Conservation (phyloP, 768 basidiomycete species). For the Suillus occidentalis region DNA sequence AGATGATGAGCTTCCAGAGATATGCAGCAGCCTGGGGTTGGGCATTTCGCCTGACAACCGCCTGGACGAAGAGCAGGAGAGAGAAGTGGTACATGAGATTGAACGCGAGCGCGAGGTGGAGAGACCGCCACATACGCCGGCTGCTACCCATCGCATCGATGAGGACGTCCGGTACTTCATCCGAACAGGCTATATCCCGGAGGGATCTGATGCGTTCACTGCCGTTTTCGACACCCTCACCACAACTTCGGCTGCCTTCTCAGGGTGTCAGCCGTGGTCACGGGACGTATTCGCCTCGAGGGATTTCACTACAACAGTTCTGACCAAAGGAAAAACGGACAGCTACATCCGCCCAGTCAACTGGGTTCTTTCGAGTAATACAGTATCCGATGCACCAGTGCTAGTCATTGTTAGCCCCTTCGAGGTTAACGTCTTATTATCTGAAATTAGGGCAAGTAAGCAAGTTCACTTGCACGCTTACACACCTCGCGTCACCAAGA, state of each 20-base stretch:
- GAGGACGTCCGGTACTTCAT: conserved; percentile 19
- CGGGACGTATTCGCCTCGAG: conserved; percentile 11
- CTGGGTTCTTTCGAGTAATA: conserved; percentile 15
- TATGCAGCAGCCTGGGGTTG: not conserved
- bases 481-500: conserved; percentile 33
- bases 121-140: conserved; percentile 8
- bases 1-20: not conserved
- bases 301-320: conserved; percentile 11
- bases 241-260: conserved; percentile 9
- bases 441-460: conserved; percentile 32
- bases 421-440: conserved; percentile 38
- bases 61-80: conserved; percentile 42
- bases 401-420: conserved; percentile 40
- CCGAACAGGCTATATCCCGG: conserved; percentile 20
- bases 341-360: conserved; percentile 15
- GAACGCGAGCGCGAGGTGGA: conserved; percentile 30
- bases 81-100: conserved; percentile 41
- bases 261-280: not conserved
- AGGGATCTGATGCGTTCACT: conserved; percentile 18
- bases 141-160: conserved; percentile 18
- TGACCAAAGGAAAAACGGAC: not conserved
- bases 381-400: not conserved
- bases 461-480: conserved; percentile 40
- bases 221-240: conserved; percentile 16
- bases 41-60: not conserved